Conservation (phyloP, 2,329 filamentous ascomycete species). For the Xylariaceae sp. region DNA sequence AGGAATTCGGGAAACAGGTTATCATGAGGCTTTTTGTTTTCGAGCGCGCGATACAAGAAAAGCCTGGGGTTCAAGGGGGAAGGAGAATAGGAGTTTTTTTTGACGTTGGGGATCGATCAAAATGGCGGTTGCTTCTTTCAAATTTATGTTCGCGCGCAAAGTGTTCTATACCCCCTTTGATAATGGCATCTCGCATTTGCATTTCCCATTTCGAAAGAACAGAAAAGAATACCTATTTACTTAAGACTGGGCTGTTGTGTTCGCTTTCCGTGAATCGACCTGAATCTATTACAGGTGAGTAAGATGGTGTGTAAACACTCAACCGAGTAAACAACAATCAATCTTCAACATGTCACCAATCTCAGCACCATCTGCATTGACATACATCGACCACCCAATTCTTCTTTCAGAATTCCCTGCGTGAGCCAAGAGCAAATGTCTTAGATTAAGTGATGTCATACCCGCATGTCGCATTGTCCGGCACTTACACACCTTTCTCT, state of each 20-base stretch:
- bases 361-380: no score
- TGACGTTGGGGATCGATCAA: neutral
- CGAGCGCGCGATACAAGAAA: no score
- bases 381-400: neutral
- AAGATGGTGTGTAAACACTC: no score
- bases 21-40: no score
- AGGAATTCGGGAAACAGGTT: neutral
- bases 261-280: no score
- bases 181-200: neutral
- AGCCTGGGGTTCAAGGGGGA: neutral
- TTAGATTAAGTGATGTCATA: neutral
- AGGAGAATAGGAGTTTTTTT: constrained; percentile 8
- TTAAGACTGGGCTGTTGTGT: no score
- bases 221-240: no score
- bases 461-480: neutral
- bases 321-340: no score
- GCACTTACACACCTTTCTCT: no score
- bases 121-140: constrained; percentile 4
- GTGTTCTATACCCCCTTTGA: neutral
- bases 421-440: neutral
- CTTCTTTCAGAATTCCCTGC: neutral
- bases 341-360: no score
- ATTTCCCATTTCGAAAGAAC: neutral
- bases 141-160: neutral
- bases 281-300: no score